Base-by-base conservation (phyloP, 139 green algal genomes). In the Picochlorum sp. region DNA sequence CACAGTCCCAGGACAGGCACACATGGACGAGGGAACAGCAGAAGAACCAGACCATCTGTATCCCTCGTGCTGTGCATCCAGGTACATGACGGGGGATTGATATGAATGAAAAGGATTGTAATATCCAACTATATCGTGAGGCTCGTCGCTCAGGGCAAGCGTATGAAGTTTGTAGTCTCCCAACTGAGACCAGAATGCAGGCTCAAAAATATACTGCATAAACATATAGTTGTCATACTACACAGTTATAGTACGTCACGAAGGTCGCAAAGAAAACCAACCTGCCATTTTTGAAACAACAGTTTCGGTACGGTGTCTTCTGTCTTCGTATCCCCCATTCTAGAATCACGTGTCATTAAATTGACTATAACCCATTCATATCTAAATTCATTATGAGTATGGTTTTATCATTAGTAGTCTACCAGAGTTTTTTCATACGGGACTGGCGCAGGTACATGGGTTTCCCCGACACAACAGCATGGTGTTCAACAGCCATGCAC, bases 101-200 rank as follows among this genome's bases (percentile, higher is more conserved):
- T 54, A 13, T 20, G 47, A 20, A 54, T 54, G 16, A 21, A 13
- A 54, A 9, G n/a, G 16, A 54, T 54, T 54, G 47, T 54, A 54
- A 13, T 54, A 54, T 1, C 47, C 47, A 26, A 26, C 18, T 0
- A 54, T 54, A 9, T 54, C 47, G n/a, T 20, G n/a, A 14, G 47
- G 18, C 47, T 54, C 15, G 45, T 92, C 86, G 9, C 49, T 71
- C 20, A 92, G 76, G 4, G 63, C 44, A 49, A 80, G 50, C 5
- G 49, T 45, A 23, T 92, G 60, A 6, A 92, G 79, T 68, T 92
- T 97, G 9, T 73, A 60, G 20, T 77, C 64, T 1, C 72, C 78
- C 10, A 97, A 80, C 62, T 84, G 74, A 2, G 73, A 65, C 82
- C 89, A 96, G 54, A 97, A 95, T 0, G 71, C 72, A 0, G 79